Percentiles rank a stretch among this genome's conserved stretches.
Conservation (phyloP, 1,139 yeast genomes). For the Protomyces macrosporus region DNA sequence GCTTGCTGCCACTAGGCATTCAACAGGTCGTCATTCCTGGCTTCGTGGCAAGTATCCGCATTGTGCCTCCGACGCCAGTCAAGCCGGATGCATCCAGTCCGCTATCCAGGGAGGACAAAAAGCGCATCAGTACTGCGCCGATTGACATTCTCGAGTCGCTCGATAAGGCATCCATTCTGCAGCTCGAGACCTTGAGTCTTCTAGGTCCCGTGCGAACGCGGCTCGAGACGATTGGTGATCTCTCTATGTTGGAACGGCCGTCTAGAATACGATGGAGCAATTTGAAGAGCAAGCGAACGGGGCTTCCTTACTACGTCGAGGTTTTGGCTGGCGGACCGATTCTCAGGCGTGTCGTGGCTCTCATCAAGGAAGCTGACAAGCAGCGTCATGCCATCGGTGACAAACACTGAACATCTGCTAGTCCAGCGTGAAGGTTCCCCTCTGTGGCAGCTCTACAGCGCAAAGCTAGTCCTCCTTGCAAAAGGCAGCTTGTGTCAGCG, state of each 20-base stretch:
- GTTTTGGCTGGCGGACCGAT: slow-evolving; percentile 10
- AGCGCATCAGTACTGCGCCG: slow-evolving; percentile 1
- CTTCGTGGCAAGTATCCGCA: slow-evolving; percentile 8
- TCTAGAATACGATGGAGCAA: slow-evolving; percentile 12
- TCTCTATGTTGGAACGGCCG: background rate
- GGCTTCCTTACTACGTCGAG: slow-evolving; percentile 10
- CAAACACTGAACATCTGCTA: no score
- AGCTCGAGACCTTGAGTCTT: slow-evolving; percentile 3
- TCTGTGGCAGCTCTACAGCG: no score
- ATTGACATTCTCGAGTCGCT: slow-evolving; percentile 9
- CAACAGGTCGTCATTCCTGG: slow-evolving; percentile 17
- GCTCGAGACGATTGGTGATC: slow-evolving; percentile 5
- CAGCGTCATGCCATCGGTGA: no score
- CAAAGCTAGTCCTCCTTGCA: no score
- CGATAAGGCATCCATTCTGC: background rate
- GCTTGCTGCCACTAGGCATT: slow-evolving; percentile 3
- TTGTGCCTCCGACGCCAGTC: background rate
- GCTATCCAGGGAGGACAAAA: background rate
- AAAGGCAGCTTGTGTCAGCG: no score
- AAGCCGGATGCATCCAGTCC: no score
- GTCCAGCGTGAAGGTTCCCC: no score
- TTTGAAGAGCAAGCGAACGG: slow-evolving; percentile 1
- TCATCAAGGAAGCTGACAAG: slow-evolving; percentile 3
- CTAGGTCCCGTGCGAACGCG: background rate
- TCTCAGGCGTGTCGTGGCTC: background rate